A percentile compares a stretch with the other conserved stretches of the same genome.
Evolutionary conservation across 2,329 filamentous ascomycete genomes (phyloP).

Genomic region (Diaporthe nobilis): DNA sequence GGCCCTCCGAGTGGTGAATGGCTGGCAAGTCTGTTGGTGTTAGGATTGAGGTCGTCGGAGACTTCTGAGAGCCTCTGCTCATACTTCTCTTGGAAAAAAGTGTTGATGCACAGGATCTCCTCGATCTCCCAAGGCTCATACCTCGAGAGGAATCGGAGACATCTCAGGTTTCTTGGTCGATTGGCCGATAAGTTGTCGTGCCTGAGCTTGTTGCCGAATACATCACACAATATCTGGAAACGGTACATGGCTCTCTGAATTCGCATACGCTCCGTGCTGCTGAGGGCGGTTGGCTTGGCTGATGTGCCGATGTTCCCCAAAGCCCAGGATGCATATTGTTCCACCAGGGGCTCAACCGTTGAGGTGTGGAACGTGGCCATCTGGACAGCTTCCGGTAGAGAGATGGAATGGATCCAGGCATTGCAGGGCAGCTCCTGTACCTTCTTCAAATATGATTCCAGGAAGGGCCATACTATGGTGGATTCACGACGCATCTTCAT

Average conservation of each 20-base stretch:
- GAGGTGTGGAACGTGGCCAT: constrained; percentile 2
- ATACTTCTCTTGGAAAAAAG: neutral
- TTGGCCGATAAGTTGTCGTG: neutral
- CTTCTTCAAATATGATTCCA: neutral
- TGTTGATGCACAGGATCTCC: constrained; percentile 19
- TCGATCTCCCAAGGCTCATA: constrained; percentile 19
- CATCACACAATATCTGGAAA: constrained; percentile 16
- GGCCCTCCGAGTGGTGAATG: neutral
- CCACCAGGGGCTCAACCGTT: constrained; percentile 14
- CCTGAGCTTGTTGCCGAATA: constrained; percentile 2
- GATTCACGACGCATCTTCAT: constrained; percentile 3
- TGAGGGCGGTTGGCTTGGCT: neutral
- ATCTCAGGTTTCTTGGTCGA: constrained; percentile 1
- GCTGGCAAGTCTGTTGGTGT: neutral
- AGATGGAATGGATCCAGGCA: neutral
- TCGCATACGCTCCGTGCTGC: neutral
- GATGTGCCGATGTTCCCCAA: neutral
- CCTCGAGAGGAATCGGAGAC: constrained; percentile 4
- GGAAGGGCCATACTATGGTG: constrained; percentile 7
- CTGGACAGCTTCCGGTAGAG: neutral
- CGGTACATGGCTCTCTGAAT: constrained; percentile 22
- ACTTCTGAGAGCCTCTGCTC: neutral
- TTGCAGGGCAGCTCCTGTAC: neutral
- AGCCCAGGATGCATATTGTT: constrained; percentile 6
- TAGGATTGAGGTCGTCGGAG: neutral